Percentiles rank a stretch among this genome's conserved stretches.
Evolutionary conservation across 1,139 yeast species (phyloP).

Genomic region (Lodderomyces margitis): DNA sequence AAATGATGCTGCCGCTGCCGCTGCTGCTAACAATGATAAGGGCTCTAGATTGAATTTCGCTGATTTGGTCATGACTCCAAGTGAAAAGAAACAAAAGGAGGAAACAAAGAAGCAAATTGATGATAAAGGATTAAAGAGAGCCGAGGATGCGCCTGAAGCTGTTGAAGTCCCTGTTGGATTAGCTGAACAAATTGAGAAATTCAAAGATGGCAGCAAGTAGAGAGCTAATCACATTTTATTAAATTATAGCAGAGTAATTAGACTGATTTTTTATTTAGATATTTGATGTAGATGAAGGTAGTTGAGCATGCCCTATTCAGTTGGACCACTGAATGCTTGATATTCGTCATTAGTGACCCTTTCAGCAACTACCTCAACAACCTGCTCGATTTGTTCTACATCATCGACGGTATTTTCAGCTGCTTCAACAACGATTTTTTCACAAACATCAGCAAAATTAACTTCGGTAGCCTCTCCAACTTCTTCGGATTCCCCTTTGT

Average conservation of each 20-base stretch:
- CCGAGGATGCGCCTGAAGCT: conserved; percentile 28
- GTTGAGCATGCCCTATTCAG: background rate
- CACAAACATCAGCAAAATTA: background rate
- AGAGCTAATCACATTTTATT: conserved; percentile 10
- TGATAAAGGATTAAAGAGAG: conserved; percentile 1
- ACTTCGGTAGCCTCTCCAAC: background rate
- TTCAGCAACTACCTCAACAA: background rate
- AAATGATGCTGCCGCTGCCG: conserved; percentile 17
- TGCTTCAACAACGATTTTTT: background rate
- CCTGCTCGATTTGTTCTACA: too few species aligned
- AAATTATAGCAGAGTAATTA: background rate
- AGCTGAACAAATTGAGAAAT: conserved; percentile 37
- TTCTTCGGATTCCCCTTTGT: too few species aligned
- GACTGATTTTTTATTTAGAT: background rate
- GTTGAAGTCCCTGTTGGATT: conserved; percentile 44
- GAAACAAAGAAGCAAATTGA: conserved; percentile 4
- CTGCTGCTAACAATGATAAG: conserved; percentile 33
- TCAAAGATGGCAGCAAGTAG: conserved; percentile 34
- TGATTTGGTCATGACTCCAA: conserved; percentile 50
- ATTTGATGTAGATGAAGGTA: background rate
- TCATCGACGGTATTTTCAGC: too few species aligned
- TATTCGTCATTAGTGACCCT: background rate
- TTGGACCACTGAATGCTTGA: background rate
- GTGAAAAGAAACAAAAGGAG: conserved; percentile 22
- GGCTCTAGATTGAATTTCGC: conserved; percentile 44